phyloP scores from a whole-genome alignment of 1,284 basidiomycete species.

The Moesziomyces parantarcticus region DNA sequence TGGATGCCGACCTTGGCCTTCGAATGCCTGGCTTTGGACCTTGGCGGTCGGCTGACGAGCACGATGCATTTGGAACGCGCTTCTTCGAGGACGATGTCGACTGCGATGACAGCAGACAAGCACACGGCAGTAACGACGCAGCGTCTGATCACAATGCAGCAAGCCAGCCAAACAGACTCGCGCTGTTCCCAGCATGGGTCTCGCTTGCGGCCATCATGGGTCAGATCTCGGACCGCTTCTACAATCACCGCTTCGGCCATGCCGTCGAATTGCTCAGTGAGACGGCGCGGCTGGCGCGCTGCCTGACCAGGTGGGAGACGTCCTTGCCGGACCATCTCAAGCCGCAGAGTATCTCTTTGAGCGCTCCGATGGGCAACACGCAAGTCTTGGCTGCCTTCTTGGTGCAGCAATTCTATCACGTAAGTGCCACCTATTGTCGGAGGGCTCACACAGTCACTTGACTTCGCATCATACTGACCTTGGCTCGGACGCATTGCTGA shows the following conservation, averaged over 20 bases:
- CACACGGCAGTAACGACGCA: background rate
- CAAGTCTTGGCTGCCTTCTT: slow-evolving; percentile 9
- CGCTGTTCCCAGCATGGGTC: slow-evolving; percentile 11
- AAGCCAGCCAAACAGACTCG: background rate
- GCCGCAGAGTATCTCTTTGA: slow-evolving; percentile 9
- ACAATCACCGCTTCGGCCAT: slow-evolving; percentile 15
- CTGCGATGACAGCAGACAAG: background rate
- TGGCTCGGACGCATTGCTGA: too few relatives aligned
- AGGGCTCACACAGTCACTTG: too few relatives aligned
- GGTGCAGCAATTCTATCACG: slow-evolving; percentile 16
- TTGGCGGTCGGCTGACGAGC: background rate
- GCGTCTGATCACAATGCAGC: background rate
- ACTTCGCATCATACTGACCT: background rate
- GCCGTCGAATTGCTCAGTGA: slow-evolving; percentile 13
- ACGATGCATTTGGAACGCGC: background rate
- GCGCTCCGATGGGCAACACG: background rate
- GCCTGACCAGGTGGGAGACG: slow-evolving; percentile 7
- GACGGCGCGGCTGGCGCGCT: slow-evolving; percentile 9
- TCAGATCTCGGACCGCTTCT: slow-evolving; percentile 17
- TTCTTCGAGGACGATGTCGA: background rate
- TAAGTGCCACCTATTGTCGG: background rate
- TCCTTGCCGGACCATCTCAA: slow-evolving; percentile 9
- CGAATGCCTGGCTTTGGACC: background rate
- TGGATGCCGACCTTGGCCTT: slow-evolving; percentile 2
- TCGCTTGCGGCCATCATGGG: slow-evolving; percentile 15